A percentile compares a stretch with the other conserved stretches of the same genome.
phyloP scores from a whole-genome alignment of 148 eudicot species.

The Simmondsia chinensis region DNA sequence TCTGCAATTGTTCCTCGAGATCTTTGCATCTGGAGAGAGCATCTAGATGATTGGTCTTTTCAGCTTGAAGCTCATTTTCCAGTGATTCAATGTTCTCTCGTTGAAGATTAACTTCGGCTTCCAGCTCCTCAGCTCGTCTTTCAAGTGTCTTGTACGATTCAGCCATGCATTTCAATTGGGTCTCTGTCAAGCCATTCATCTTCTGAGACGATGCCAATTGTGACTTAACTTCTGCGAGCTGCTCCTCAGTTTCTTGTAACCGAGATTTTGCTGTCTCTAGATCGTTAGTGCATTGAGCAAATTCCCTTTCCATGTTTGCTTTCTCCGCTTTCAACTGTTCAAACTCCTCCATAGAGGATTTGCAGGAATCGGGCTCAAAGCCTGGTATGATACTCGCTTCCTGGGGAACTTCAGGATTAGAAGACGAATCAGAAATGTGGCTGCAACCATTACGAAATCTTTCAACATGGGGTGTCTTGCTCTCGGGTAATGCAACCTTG shows the following conservation, averaged over 20 bases:
- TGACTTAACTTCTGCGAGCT: slow-evolving; percentile 58
- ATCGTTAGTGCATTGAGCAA: slow-evolving; percentile 48
- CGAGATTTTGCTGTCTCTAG: slow-evolving; percentile 49
- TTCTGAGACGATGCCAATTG: slow-evolving; percentile 65
- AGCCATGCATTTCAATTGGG: slow-evolving; percentile 96
- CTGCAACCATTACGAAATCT: slow-evolving; percentile 41
- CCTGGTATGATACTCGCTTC: slow-evolving; percentile 66
- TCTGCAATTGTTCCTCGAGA: slow-evolving; percentile 73
- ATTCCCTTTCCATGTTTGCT: slow-evolving; percentile 43
- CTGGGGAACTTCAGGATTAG: slow-evolving; percentile 80
- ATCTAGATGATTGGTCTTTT: slow-evolving; percentile 52
- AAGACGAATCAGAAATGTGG: slow-evolving; percentile 57
- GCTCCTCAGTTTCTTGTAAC: slow-evolving; percentile 57
- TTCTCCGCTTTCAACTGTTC: slow-evolving; percentile 66
- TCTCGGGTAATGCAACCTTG: slow-evolving; percentile 85
- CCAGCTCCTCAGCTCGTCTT: slow-evolving; percentile 63
- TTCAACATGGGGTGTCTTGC: slow-evolving; percentile 43
- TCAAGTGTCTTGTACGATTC: slow-evolving; percentile 88
- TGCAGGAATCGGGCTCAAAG: slow-evolving; percentile 41
- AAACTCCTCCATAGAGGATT: slow-evolving; percentile 60
- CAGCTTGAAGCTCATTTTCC: slow-evolving; percentile 61
- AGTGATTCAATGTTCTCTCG: slow-evolving; percentile 38
- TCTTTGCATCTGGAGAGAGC: slow-evolving; percentile 55
- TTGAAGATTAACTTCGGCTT: slow-evolving; percentile 52
- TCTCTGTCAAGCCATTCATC: slow-evolving; percentile 75